These are phyloP conservation scores for Marasmius fiardii DNA, from an alignment of 1,284 basidiomycete genomes.

Conservation along the genomic window DNA sequence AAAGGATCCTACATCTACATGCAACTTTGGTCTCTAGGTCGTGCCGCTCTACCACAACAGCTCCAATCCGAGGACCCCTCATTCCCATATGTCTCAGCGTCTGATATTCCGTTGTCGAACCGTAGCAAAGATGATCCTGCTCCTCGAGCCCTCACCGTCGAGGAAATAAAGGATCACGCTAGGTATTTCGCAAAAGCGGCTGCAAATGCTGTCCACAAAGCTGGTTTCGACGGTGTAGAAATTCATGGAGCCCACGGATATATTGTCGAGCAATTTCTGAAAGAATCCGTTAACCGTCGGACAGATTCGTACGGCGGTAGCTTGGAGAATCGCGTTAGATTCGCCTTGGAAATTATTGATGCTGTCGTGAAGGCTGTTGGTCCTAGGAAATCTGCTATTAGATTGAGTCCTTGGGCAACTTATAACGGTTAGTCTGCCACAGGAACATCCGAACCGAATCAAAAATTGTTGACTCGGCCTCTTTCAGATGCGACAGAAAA, in stretches of 20 bases:
- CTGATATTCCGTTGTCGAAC: slow-evolving; percentile 13
- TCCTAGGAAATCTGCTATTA: no score
- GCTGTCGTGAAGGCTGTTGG: slow-evolving; percentile 27
- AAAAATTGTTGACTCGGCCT: no score
- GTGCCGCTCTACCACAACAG: slow-evolving; percentile 27
- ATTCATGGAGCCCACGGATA: slow-evolving; percentile 30
- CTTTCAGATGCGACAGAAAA: neutral
- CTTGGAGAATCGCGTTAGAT: slow-evolving; percentile 38
- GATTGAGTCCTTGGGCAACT: slow-evolving; percentile 33
- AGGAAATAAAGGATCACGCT: slow-evolving; percentile 32
- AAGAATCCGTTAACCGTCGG: slow-evolving; percentile 46
- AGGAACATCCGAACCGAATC: neutral
- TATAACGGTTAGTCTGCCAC: slow-evolving; percentile 20
- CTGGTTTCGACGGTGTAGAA: slow-evolving; percentile 29
- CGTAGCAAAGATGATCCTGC: slow-evolving; percentile 13
- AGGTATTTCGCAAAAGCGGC: slow-evolving; percentile 28
- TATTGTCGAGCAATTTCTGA: slow-evolving; percentile 35
- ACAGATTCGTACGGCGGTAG: slow-evolving; percentile 48
- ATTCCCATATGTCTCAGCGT: slow-evolving; percentile 14
- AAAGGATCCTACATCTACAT: slow-evolving; percentile 39
- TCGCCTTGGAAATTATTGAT: slow-evolving; percentile 37
- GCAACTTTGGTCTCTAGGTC: slow-evolving; percentile 46
- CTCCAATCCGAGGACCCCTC: slow-evolving; percentile 22
- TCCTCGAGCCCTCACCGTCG: slow-evolving; percentile 17
- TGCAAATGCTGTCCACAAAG: slow-evolving; percentile 28